Conservation (phyloP, 2,329 filamentous ascomycete genomes). For the Verticillium tricorpus region DNA sequence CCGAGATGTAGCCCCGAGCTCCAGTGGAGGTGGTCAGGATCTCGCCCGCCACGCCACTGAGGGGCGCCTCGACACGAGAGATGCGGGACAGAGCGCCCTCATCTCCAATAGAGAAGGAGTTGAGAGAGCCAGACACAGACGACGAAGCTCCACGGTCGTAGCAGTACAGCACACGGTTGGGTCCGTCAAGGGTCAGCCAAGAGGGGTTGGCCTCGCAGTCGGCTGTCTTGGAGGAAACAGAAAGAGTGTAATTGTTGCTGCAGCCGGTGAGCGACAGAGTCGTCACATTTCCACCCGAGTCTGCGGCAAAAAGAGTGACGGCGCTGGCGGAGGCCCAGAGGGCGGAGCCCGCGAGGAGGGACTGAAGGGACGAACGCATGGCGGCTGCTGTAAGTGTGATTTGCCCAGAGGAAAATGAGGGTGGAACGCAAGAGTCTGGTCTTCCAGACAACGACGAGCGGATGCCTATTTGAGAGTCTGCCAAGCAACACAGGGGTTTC, state of each 20-base stretch:
- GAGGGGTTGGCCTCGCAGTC: constrained; percentile 12
- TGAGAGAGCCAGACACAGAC: constrained; percentile 9
- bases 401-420: background rate
- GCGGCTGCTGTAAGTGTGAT: background rate
- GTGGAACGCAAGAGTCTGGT: background rate
- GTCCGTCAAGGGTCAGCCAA: constrained; percentile 11
- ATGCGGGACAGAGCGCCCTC: constrained; percentile 12
- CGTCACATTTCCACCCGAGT: constrained; percentile 14
- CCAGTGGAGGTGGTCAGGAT: constrained; percentile 13
- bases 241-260: constrained; percentile 9
- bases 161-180: constrained; percentile 11
- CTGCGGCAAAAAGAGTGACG: constrained; percentile 13
- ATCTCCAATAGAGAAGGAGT: constrained; percentile 13
- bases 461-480: background rate
- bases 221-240: constrained; percentile 10
- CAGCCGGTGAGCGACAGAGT: constrained; percentile 11
- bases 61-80: constrained; percentile 10
- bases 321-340: constrained; percentile 8
- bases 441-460: background rate
- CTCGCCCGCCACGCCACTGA: constrained; percentile 14
- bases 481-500: background rate
- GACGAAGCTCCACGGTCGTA: constrained; percentile 9
- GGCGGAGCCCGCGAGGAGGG: background rate
- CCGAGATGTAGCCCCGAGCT: constrained; percentile 12
- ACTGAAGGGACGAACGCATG: background rate